Base-by-base conservation (phyloP, 2,329 filamentous ascomycete species). In the Ascochyta lentis region DNA sequence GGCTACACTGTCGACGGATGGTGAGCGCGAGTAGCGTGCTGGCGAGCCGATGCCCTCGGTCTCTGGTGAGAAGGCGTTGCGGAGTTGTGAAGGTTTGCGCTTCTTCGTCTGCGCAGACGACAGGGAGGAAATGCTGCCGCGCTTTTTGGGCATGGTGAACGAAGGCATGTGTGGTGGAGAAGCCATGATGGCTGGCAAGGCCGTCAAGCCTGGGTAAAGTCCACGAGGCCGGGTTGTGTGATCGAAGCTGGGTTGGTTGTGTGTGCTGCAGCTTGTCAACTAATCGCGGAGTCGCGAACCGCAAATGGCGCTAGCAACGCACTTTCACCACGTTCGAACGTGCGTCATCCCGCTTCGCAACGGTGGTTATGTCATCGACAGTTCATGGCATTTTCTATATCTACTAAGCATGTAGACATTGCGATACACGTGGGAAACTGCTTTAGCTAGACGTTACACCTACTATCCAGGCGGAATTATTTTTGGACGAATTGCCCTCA, bases 51-150 rank as follows among this genome's bases (percentile, higher is more conserved):
- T 72, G 19, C 76, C 53, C 50, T 74, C 70, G 49, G 85, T 79
- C 55, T 86, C 88, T 24, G 90, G 89, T 0, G 90, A 89, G 69
- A 92, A 95, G 0, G 90, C 92, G 4, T 91, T 93, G 35, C 91
- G 89, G 1, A 95, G 84, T 3, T 87, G 83, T 12, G 88, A 91
- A 6, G 87, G 82, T 71, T 93, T 93, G 69, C 90, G 88, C 42
- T 88, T 87, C 71, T 91, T 91, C 33, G 15, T 78, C 15, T 64
- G 61, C 43, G 59, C 58, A 4, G 78, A 81, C 2, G 78, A 81
- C 41, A 80, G 77, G 33, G 80, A 80, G 9, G 81, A 79, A 59
- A 88, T 77, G 19, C 84, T 81, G 42, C 82, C 80, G 60, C 88
- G 86, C 72, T 89, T 90, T 75, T 88, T 90, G 68, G 77, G 76